phyloP scores from a whole-genome alignment of 805 yeast species.

The Lachancea dasiensis region DNA sequence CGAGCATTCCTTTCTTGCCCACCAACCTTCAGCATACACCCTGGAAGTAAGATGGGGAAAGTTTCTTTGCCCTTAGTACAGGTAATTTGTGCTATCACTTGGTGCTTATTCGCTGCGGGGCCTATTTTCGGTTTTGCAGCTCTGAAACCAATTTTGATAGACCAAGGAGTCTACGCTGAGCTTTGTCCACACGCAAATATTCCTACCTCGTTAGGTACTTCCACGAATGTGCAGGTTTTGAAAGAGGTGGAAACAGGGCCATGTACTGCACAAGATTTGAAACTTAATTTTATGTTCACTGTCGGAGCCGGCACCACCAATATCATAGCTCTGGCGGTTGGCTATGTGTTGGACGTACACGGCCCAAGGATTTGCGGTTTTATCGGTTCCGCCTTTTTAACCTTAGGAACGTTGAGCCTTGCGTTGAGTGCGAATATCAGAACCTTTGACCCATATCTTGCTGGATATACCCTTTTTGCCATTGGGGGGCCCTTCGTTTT shows the following conservation, averaged over 20 bases:
- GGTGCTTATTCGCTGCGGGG: slow-evolving; percentile 93
- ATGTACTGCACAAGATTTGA: slow-evolving; percentile 76
- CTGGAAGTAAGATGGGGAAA: background rate
- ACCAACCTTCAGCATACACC: background rate
- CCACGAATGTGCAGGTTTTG: background rate
- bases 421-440: slow-evolving; percentile 22
- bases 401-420: slow-evolving; percentile 47
- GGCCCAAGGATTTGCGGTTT: slow-evolving; percentile 82
- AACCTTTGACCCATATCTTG: slow-evolving; percentile 54
- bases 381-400: slow-evolving; percentile 58
- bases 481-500: slow-evolving; percentile 93
- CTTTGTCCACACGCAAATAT: slow-evolving; percentile 42
- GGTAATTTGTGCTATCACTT: slow-evolving; percentile 63
- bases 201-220: background rate
- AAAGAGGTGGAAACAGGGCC: slow-evolving; percentile 17
- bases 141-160: slow-evolving; percentile 70
- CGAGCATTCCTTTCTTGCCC: no score
- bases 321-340: slow-evolving; percentile 75
- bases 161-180: slow-evolving; percentile 69
- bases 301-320: slow-evolving; percentile 84
- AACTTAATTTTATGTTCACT: slow-evolving; percentile 77
- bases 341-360: slow-evolving; percentile 64
- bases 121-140: slow-evolving; percentile 96
- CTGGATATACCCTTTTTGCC: slow-evolving; percentile 73
- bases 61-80: slow-evolving; percentile 35